These are phyloP conservation scores for Vitis rotundifolia DNA, from an alignment of 164 flowering plant genomes.

Conservation along the genomic window DNA sequence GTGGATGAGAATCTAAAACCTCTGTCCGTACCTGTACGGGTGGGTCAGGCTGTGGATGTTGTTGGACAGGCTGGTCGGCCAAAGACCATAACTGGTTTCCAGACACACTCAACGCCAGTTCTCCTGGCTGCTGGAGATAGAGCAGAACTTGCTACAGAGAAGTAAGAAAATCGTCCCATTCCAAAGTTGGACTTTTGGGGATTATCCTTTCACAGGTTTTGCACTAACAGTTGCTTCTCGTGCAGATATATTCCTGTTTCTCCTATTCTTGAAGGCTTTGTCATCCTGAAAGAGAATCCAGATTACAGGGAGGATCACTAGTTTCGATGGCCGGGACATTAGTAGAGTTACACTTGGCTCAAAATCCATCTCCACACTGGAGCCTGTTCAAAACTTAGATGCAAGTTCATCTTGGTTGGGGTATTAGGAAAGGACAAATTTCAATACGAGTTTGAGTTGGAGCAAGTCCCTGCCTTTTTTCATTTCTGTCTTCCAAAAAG, in stretches of 20 bases:
- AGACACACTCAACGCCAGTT: conserved; percentile 96
- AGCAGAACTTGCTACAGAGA: conserved; percentile 94
- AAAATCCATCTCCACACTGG: too few species aligned
- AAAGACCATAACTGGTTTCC: conserved; percentile 96
- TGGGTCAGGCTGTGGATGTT: conserved; percentile 98
- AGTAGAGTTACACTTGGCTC: too few species aligned
- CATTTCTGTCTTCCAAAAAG: too few species aligned
- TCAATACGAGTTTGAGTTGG: too few species aligned
- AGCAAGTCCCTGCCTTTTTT: too few species aligned
- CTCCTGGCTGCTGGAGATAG: conserved; percentile 95
- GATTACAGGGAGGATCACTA: conserved; percentile 75
- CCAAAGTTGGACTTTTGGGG: background rate
- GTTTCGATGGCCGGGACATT: background rate
- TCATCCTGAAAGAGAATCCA: conserved; percentile 90
- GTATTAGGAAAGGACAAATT: too few species aligned
- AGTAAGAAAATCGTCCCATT: conserved; percentile 37
- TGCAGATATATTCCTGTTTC: conserved; percentile 84
- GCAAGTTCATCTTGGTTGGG: too few species aligned
- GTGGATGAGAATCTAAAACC: conserved; percentile 91
- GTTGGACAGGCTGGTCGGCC: conserved; percentile 99
- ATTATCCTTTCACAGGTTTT: background rate
- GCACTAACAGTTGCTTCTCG: background rate
- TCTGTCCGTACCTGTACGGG: conserved; percentile 89
- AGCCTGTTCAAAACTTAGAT: too few species aligned
- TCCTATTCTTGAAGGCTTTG: conserved; percentile 93